These are phyloP conservation scores for Stellera chamaejasme DNA, from an alignment of 345 rosid species.

Conservation along the genomic window DNA sequence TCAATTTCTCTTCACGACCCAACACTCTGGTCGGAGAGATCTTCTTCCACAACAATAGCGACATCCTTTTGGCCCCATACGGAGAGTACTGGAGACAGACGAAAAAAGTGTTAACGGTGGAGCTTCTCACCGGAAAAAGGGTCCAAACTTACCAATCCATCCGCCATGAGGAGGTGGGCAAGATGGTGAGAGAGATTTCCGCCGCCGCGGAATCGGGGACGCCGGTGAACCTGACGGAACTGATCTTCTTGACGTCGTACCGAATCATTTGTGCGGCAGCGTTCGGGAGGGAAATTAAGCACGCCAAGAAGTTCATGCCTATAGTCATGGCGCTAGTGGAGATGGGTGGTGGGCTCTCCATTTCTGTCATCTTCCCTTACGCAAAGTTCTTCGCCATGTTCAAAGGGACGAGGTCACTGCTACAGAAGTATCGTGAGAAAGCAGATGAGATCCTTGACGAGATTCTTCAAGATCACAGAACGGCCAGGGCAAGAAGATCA, in stretches of 20 bases:
- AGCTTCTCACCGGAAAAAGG: constrained; percentile 14
- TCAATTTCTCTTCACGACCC: constrained; percentile 20
- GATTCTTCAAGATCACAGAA: constrained; percentile 10
- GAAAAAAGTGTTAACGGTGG: constrained; percentile 7
- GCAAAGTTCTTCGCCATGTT: constrained; percentile 5
- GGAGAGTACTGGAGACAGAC: constrained; percentile 17
- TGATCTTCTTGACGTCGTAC: no score
- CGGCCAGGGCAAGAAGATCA: background rate
- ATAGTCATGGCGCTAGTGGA: no score
- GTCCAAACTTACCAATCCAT: constrained; percentile 11
- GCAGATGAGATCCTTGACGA: constrained; percentile 11
- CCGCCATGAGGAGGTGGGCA: constrained; percentile 15
- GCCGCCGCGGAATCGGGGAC: background rate
- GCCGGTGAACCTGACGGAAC: no score
- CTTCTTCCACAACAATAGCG: constrained; percentile 5
- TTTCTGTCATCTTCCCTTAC: no score
- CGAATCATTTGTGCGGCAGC: no score
- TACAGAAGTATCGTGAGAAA: constrained; percentile 7
- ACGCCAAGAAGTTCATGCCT: no score
- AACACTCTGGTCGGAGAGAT: background rate
- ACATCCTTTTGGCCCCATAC: constrained; percentile 10
- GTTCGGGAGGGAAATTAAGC: no score
- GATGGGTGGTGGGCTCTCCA: no score
- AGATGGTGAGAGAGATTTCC: constrained; percentile 1
- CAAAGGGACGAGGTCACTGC: constrained; percentile 7